Evolutionary conservation across 176 grass and related monocot genomes (phyloP), one percentile per base, ranked within the genome.

Genomic region (Elymus sibiricus): DNA sequence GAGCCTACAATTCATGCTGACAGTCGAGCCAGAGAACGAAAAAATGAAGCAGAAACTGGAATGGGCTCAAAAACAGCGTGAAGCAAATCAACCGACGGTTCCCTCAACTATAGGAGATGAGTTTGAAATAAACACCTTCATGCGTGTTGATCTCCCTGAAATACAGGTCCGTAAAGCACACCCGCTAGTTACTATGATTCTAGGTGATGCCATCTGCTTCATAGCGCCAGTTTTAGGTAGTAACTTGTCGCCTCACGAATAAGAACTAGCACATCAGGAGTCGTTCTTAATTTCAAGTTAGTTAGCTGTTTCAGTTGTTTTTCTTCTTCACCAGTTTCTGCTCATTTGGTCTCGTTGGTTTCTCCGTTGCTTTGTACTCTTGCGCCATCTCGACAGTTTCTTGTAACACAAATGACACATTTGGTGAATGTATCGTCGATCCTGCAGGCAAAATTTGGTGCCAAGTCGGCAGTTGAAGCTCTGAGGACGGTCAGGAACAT

Each of bases 91-190:
- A 63, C 90, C 93, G 53, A 94, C 94, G 39, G 87, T 98, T 84
- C 94, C 94, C 67, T 98, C 97, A 29, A 94, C 94, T 46, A 91
- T 98, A 44, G 94, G 87, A 51, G 92, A 99, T 12, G 97, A 99
- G 82, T 90, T 94, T 74, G 90, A 99, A 81, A 99, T 69, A 56
- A 99, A 99, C 69, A 95, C 97, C 16, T 99, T 96, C 86, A 99
- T 99, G 87, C 92, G 97, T 25, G 92, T 96, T 51, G 94, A 94
- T 89, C 71, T 93, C 42, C 88, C 92, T 39, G 90, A 95, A 82
- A 91, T 98, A 91, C 94, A 99, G 94, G 97, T 95, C 35, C 74
- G 35, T 29, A 59, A 39, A 74, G 35, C 14, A 4, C 80, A 76
- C 0, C 9, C 26, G 19, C 27, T 28, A 31, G 29, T 34, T 44